phyloP scores from a whole-genome alignment of 2,329 filamentous ascomycete genomes.

The Diaporthe capsici region DNA sequence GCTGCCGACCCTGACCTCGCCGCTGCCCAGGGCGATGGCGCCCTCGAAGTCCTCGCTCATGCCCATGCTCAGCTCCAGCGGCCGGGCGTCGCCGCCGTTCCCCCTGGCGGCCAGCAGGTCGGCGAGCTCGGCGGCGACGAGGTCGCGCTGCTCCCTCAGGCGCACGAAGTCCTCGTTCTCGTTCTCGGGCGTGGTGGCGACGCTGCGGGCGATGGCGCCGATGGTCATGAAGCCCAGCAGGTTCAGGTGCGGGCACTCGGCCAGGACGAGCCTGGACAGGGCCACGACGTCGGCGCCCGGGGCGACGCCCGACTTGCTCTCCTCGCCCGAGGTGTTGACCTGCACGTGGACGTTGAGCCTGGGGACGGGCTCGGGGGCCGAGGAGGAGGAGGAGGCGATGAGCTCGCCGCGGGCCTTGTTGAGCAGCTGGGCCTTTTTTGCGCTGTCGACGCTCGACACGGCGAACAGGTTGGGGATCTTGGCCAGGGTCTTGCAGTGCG shows the following conservation, averaged over 20 bases:
- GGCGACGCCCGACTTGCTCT: conserved; percentile 83
- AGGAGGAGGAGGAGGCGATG: conserved; percentile 44
- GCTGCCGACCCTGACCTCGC: conserved; percentile 92
- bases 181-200: conserved; percentile 78
- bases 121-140: conserved; percentile 74
- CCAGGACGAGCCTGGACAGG: conserved; percentile 78
- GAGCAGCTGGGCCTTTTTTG: conserved; percentile 88
- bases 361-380: conserved; percentile 43
- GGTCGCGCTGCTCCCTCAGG: conserved; percentile 78
- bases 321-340: conserved; percentile 94
- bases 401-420: conserved; percentile 78
- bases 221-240: conserved; percentile 96
- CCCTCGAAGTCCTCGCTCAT: conserved; percentile 98
- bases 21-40: conserved; percentile 85
- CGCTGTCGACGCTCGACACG: conserved; percentile 89
- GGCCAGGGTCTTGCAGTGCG: conserved; percentile 91
- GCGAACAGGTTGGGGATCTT: conserved; percentile 91
- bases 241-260: conserved; percentile 78
- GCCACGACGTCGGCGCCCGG: conserved; percentile 73
- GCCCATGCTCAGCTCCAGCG: conserved; percentile 94
- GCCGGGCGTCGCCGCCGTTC: conserved; percentile 50
- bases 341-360: conserved; percentile 86
- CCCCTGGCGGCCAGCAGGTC: conserved; percentile 47
- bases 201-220: conserved; percentile 89
- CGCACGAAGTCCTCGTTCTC: conserved; percentile 91